Percentiles rank a stretch among this genome's conserved stretches.
These are phyloP conservation scores for Aspergillus baeticus DNA, from an alignment of 495 filamentous ascomycete genomes.

Conservation along the genomic window DNA sequence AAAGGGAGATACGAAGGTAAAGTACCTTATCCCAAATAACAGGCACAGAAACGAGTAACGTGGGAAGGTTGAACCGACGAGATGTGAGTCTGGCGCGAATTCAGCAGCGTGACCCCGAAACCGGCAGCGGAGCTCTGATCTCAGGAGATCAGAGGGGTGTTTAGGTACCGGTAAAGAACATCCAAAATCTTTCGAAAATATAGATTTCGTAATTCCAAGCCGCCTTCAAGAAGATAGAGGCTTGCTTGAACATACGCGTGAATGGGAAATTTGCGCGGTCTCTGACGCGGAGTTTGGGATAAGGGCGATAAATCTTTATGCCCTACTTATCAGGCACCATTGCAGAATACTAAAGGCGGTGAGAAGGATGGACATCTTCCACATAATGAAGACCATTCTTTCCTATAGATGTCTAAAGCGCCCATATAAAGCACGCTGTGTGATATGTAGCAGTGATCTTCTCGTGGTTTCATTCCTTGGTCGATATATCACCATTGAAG, in stretches of 20 bases:
- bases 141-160: not conserved
- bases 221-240: not conserved
- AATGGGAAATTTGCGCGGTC: constrained; percentile 19
- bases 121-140: not conserved
- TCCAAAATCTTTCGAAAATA: not conserved
- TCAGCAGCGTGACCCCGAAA: not conserved
- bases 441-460: too few relatives aligned
- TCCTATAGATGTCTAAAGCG: too few relatives aligned
- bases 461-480: too few relatives aligned
- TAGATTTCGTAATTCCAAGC: not conserved
- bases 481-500: too few relatives aligned
- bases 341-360: constrained; percentile 17
- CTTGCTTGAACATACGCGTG: constrained; percentile 2
- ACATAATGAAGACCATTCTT: not conserved
- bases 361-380: too few relatives aligned
- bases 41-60: constrained; percentile 2
- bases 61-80: constrained; percentile 3
- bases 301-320: constrained; percentile 7
- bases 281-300: constrained; percentile 25
- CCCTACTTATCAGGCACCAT: constrained; percentile 6
- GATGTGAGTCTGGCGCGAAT: constrained; percentile 13
- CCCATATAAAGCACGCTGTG: too few relatives aligned
- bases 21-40: not conserved
- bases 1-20: not conserved
- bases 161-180: not conserved